A percentile compares a stretch with the other conserved stretches of the same genome.
These are phyloP conservation scores for Aegilops umbellulata DNA, from an alignment of 176 grass and related monocot genomes.

Conservation along the genomic window DNA sequence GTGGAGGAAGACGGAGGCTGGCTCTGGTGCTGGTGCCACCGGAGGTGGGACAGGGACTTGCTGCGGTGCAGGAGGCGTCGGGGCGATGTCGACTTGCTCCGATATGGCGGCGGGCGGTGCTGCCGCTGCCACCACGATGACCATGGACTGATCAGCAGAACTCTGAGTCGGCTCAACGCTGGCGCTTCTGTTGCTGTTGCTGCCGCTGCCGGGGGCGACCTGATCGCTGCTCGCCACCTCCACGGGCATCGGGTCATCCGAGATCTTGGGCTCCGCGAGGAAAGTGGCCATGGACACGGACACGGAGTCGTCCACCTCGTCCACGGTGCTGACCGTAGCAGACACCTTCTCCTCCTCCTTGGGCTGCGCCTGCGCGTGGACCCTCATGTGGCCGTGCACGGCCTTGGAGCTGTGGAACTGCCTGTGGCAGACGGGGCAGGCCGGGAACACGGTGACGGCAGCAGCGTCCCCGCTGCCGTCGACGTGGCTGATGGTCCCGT, in stretches of 20 bases:
- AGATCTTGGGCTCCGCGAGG: not conserved
- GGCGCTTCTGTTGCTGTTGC: not conserved
- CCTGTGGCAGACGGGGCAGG: not conserved
- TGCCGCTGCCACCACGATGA: not conserved
- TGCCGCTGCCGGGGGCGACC: not conserved
- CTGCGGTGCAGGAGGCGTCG: not conserved
- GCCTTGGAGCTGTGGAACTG: slow-evolving; percentile 20
- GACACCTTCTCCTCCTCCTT: not conserved
- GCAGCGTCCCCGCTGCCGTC: too few species aligned
- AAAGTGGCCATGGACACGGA: not conserved
- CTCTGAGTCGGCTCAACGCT: not conserved
- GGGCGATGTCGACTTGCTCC: not conserved
- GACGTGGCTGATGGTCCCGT: not conserved
- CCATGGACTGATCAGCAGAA: not conserved
- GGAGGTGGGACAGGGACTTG: not conserved
- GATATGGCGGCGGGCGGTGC: not conserved
- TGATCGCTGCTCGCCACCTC: not conserved
- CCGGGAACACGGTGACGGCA: not conserved
- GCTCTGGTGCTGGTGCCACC: not conserved
- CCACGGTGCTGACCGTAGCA: not conserved
- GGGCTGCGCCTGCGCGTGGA: not conserved
- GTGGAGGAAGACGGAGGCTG: not conserved
- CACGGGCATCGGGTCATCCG: not conserved
- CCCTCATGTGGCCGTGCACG: slow-evolving; percentile 33
- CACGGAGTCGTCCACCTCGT: not conserved